phyloP scores from a whole-genome alignment of 169 alveolate genomes.

The Plasmodium yoelii region DNA sequence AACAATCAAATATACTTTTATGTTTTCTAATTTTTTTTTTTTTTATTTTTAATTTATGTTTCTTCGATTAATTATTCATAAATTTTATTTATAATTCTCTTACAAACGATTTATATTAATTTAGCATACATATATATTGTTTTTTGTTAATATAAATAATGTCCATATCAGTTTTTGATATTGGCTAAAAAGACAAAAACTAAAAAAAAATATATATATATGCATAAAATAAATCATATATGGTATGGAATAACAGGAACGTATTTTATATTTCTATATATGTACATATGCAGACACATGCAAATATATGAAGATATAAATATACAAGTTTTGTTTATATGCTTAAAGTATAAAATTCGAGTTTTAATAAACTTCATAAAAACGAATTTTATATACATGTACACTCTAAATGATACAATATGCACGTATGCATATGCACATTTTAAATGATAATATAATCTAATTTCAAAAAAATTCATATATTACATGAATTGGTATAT shows the following conservation, averaged over 20 bases:
- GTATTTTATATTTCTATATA: not conserved
- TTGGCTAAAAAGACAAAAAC: conserved; percentile 4
- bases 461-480: no score
- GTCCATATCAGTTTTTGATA: not conserved
- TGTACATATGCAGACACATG: not conserved
- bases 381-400: no score
- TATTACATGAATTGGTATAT: no score
- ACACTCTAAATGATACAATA: no score
- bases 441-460: no score
- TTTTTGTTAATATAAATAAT: not conserved
- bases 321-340: not conserved
- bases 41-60: no score
- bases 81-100: not conserved
- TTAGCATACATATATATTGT: not conserved
- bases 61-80: not conserved
- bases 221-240: not conserved
- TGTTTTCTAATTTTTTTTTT: no score
- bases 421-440: no score
- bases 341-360: no score
- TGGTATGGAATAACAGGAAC: not conserved
- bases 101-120: not conserved
- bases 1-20: no score
- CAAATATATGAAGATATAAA: not conserved
- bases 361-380: no score
- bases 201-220: not conserved